These are phyloP conservation scores for Rhizomucor miehei DNA, from an alignment of 371 early-diverging fungal genomes.

Conservation along the genomic window DNA sequence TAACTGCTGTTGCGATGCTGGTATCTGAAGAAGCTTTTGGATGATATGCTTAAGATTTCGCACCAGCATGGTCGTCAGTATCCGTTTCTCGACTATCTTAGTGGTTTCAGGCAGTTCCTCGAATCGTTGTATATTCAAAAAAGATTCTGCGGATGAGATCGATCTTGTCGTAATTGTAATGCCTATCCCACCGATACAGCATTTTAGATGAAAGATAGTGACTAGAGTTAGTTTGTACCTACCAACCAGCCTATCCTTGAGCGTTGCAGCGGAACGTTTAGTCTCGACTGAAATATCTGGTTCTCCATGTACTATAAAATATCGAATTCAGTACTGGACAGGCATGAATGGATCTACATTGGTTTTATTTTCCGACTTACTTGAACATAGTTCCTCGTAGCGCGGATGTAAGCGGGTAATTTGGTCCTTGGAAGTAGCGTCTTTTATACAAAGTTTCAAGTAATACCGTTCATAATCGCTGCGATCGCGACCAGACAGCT, in stretches of 20 bases:
- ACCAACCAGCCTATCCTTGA: slow-evolving; percentile 66
- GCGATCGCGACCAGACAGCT: slow-evolving; percentile 53
- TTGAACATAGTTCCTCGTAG: slow-evolving; percentile 48
- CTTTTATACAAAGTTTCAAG: slow-evolving; percentile 44
- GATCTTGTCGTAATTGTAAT: slow-evolving; percentile 21
- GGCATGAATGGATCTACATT: too few species aligned
- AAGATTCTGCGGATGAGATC: background rate
- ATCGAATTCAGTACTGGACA: background rate
- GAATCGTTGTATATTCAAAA: slow-evolving; percentile 7
- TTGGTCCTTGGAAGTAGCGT: slow-evolving; percentile 31
- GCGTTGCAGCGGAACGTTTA: slow-evolving; percentile 32
- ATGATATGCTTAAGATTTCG: slow-evolving; percentile 39
- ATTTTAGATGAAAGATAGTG: too few species aligned
- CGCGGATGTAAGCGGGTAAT: slow-evolving; percentile 55
- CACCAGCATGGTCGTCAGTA: slow-evolving; percentile 48
- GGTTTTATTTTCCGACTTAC: slow-evolving; percentile 31
- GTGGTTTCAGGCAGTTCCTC: slow-evolving; percentile 16
- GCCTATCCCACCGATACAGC: too few species aligned
- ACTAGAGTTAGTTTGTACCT: too few species aligned
- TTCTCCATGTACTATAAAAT: slow-evolving; percentile 48
- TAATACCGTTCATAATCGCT: slow-evolving; percentile 78
- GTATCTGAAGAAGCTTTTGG: slow-evolving; percentile 34
- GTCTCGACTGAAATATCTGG: slow-evolving; percentile 35
- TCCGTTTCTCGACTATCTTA: slow-evolving; percentile 39
- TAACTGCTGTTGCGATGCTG: slow-evolving; percentile 29